Base-by-base conservation (phyloP, 2,329 filamentous ascomycete genomes). In the Chaetomium sp. region DNA sequence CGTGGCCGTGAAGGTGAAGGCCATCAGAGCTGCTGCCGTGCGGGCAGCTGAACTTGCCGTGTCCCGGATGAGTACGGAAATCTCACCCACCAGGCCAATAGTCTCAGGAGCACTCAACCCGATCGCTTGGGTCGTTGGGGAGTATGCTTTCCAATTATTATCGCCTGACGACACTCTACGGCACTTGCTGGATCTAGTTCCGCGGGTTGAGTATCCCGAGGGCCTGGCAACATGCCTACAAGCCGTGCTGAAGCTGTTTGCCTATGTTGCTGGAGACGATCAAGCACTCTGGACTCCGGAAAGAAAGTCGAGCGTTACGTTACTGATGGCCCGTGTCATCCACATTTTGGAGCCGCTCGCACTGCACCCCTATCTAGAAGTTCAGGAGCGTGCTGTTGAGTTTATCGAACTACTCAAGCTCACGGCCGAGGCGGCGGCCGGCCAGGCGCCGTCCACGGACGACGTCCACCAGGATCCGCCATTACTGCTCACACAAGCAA, bases 301-400 rank as follows among this genome's bases (percentile, higher is more conserved):
- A 73, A 83, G 90, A 63, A 93, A 92, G 74, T 89, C 90, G 0
- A 87, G 87, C 67, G 87, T 90, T 38, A 87, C 90, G 9, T 83
- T 98, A 3, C 81, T 96, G 27, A 87, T 96, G 77, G 90, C 91
- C 31, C 87, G 93, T 1, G 87, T 97, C 7, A 85, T 96, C 23
- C 87, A 95, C 74, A 90, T 91, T 56, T 80, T 97, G 25, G 93
- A 98, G 72, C 86, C 88, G 0, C 78, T 98, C 19, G 87, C 88
- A 0, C 82, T 89, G 49, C 92, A 98, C 75, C 93, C 94, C 0
- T 92, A 88, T 71, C 82, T 99, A 1, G 95, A 99, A 74, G 93
- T 99, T 3, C 95, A 99, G 77, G 95, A 98, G 76, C 87, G 95
- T 63, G 90, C 93, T 3, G 93, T 97, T 1, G 93, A 97, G 74